Conservation (phyloP, 2,329 filamentous ascomycete species). For the Fulvia fulva region DNA sequence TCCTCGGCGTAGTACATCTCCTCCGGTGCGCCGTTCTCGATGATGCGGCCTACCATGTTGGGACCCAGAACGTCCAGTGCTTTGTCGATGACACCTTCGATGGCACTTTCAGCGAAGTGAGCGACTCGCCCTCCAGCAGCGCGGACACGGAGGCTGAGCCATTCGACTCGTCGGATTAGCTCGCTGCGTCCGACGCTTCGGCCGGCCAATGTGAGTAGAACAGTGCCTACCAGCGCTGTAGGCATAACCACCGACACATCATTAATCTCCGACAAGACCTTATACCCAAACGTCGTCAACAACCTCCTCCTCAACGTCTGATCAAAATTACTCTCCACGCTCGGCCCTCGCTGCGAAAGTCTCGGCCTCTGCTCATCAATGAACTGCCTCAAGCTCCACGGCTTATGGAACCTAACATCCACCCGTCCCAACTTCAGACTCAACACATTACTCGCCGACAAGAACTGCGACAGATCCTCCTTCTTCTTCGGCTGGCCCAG, state of each 20-base stretch:
- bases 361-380: constrained; percentile 69
- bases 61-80: constrained; percentile 89
- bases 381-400: constrained; percentile 84
- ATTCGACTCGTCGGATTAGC: constrained; percentile 79
- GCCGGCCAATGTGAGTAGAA: constrained; percentile 83
- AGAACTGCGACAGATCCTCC: constrained; percentile 84
- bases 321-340: constrained; percentile 38
- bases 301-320: constrained; percentile 60
- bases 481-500: constrained; percentile 93
- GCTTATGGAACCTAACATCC: constrained; percentile 92
- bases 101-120: constrained; percentile 79
- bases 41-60: constrained; percentile 74
- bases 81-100: constrained; percentile 78
- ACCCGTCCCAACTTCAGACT: constrained; percentile 86
- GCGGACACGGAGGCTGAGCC: constrained; percentile 76
- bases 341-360: constrained; percentile 33
- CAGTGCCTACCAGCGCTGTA: constrained; percentile 89
- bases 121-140: constrained; percentile 88
- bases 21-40: constrained; percentile 67
- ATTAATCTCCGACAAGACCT: constrained; percentile 91
- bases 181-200: constrained; percentile 87
- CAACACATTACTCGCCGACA: constrained; percentile 83
- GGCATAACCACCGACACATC: constrained; percentile 97
- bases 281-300: constrained; percentile 82
- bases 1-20: constrained; percentile 94